Evolutionary conservation across 306 rosid genomes (phyloP).

Genomic region (Hippophae rhamnoides): DNA sequence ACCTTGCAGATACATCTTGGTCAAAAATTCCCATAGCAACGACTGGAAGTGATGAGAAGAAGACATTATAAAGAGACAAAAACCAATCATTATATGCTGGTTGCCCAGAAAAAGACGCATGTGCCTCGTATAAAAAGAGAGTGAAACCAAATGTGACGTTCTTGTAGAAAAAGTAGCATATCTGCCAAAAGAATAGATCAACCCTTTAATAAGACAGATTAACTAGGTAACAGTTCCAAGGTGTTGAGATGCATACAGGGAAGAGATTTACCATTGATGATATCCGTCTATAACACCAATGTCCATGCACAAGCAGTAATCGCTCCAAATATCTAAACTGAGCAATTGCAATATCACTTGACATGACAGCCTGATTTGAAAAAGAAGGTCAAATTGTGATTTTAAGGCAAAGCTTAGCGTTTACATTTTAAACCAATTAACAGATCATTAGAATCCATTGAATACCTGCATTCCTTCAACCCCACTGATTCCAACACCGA

Average conservation of each 20-base stretch:
- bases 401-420: background rate
- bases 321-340: conserved; percentile 87
- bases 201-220: conserved; percentile 9
- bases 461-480: conserved; percentile 99
- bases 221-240: background rate
- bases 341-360: conserved; percentile 96
- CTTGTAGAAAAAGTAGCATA: conserved; percentile 97
- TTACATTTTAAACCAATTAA: background rate
- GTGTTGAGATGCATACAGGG: conserved; percentile 10
- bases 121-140: conserved; percentile 28
- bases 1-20: conserved; percentile 52
- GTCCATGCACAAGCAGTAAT: conserved; percentile 92
- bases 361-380: conserved; percentile 81
- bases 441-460: conserved; percentile 5
- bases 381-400: conserved; percentile 7
- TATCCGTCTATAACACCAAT: conserved; percentile 96
- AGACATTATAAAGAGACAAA: conserved; percentile 70
- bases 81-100: conserved; percentile 95
- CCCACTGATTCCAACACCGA: conserved; percentile 29
- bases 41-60: conserved; percentile 89
- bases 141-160: conserved; percentile 82
- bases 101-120: too few species aligned
- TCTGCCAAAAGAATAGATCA: conserved; percentile 44
- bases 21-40: conserved; percentile 54
- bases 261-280: conserved; percentile 69